Conservation (phyloP, 352 stramenopile genomes). For the Globisporangium yorkense region DNA sequence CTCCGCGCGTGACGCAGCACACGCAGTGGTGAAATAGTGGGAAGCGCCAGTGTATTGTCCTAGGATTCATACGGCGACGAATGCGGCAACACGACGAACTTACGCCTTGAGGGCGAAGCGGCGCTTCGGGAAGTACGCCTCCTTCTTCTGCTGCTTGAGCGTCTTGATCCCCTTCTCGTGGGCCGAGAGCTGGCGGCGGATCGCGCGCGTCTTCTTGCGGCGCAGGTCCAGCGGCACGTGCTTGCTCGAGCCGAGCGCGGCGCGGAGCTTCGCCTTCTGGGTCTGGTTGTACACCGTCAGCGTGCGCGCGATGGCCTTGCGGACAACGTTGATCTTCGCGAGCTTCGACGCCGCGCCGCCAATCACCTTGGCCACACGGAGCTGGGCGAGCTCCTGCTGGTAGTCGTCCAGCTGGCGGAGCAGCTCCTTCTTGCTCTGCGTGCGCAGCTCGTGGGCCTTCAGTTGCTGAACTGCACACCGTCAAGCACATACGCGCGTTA, state of each 20-base stretch:
- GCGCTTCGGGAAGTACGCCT: slow-evolving; percentile 94
- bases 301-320: slow-evolving; percentile 98
- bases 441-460: slow-evolving; percentile 98
- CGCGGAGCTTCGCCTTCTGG: slow-evolving; percentile 96
- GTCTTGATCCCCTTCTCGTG: slow-evolving; percentile 94
- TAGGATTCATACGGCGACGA: slow-evolving; percentile 18
- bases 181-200: slow-evolving; percentile 94
- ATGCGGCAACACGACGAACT: slow-evolving; percentile 30
- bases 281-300: slow-evolving; percentile 99
- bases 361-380: slow-evolving; percentile 99
- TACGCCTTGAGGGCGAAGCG: slow-evolving; percentile 98
- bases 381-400: slow-evolving; percentile 96
- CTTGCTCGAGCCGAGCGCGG: slow-evolving; percentile 93
- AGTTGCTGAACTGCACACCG: slow-evolving; percentile 72
- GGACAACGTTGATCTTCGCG: slow-evolving; percentile 98
- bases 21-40: slow-evolving; percentile 15
- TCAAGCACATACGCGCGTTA: neutral
- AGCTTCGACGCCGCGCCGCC: slow-evolving; percentile 98
- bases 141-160: slow-evolving; percentile 94
- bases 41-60: slow-evolving; percentile 67
- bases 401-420: slow-evolving; percentile 97
- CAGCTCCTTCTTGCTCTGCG: slow-evolving; percentile 97
- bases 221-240: slow-evolving; percentile 98
- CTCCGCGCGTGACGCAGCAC: neutral
- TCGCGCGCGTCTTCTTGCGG: slow-evolving; percentile 98